Percentiles rank a stretch among this genome's conserved stretches.
Evolutionary conservation across 768 basidiomycete genomes (phyloP).

Genomic region (Phaeotremella fagi): DNA sequence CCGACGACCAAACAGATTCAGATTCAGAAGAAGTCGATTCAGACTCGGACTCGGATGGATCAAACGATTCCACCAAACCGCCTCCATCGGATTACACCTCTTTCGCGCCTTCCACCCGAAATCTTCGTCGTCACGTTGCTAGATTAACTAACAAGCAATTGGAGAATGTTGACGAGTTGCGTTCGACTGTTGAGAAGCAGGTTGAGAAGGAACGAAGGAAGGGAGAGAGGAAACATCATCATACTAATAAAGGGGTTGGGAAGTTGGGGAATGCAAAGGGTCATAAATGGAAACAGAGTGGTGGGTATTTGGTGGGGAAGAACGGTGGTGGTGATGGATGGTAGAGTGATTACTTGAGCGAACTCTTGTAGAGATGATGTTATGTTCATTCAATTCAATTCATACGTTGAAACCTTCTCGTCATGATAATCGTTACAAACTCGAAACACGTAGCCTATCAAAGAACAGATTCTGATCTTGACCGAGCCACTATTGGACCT

Average conservation of each 20-base stretch:
- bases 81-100: slow-evolving; percentile 36
- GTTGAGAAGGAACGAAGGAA: slow-evolving; percentile 24
- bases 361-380: too few relatives aligned
- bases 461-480: too few relatives aligned
- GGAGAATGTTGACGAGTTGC: slow-evolving; percentile 9
- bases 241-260: slow-evolving; percentile 10
- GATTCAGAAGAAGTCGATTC: background rate
- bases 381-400: too few relatives aligned
- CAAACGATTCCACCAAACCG: slow-evolving; percentile 8
- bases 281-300: slow-evolving; percentile 46
- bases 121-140: slow-evolving; percentile 1
- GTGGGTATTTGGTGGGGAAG: slow-evolving; percentile 36
- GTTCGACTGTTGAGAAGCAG: slow-evolving; percentile 11
- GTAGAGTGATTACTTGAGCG: too few relatives aligned
- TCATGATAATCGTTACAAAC: too few relatives aligned
- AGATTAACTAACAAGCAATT: slow-evolving; percentile 10
- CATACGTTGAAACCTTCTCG: too few relatives aligned
- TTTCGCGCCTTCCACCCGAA: slow-evolving; percentile 17
- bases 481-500: background rate
- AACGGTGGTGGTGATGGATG: slow-evolving; percentile 18
- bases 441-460: background rate
- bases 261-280: slow-evolving; percentile 44
- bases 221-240: slow-evolving; percentile 22
- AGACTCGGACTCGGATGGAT: slow-evolving; percentile 24
- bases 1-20: slow-evolving; percentile 2